Evolutionary conservation across 208 protist genomes (phyloP).

Genomic region (Crithidia sp.): DNA sequence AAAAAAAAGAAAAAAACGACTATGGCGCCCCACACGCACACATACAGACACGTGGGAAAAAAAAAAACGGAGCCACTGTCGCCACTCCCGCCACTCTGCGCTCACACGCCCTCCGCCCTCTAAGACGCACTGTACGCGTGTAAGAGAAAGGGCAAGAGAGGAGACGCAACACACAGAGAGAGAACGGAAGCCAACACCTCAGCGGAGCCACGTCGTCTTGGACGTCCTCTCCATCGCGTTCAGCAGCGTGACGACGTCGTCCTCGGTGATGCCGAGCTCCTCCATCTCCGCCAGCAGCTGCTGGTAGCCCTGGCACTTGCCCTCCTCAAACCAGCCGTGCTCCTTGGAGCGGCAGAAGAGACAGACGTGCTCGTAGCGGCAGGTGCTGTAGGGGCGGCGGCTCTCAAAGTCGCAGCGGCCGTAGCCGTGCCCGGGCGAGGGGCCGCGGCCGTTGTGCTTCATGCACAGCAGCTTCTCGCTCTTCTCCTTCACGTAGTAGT

Average conservation of each 20-base stretch:
- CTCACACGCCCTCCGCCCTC: background rate
- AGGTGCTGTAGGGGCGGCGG: slow-evolving; percentile 62
- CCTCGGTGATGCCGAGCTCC: slow-evolving; percentile 53
- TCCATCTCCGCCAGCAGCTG: slow-evolving; percentile 63
- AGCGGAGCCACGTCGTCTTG: slow-evolving; percentile 19
- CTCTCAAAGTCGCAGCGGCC: slow-evolving; percentile 76
- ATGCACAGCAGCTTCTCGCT: slow-evolving; percentile 68
- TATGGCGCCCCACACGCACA: background rate
- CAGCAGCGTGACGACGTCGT: slow-evolving; percentile 56
- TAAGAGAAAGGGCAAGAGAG: background rate
- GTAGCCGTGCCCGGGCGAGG: slow-evolving; percentile 54
- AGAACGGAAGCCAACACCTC: background rate
- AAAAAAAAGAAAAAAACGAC: background rate
- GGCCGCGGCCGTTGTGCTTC: slow-evolving; percentile 75
- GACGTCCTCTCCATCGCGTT: slow-evolving; percentile 59
- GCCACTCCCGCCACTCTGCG: too few species aligned
- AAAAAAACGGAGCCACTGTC: background rate
- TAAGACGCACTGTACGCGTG: background rate
- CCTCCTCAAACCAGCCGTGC: slow-evolving; percentile 85
- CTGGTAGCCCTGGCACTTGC: slow-evolving; percentile 65
- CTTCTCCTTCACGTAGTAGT: slow-evolving; percentile 77
- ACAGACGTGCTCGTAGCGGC: slow-evolving; percentile 79
- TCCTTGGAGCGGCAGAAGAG: slow-evolving; percentile 70
- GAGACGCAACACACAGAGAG: background rate
- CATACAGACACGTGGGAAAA: background rate